Base-by-base conservation (phyloP, 2,329 filamentous ascomycete species). In the Calycina marina region DNA sequence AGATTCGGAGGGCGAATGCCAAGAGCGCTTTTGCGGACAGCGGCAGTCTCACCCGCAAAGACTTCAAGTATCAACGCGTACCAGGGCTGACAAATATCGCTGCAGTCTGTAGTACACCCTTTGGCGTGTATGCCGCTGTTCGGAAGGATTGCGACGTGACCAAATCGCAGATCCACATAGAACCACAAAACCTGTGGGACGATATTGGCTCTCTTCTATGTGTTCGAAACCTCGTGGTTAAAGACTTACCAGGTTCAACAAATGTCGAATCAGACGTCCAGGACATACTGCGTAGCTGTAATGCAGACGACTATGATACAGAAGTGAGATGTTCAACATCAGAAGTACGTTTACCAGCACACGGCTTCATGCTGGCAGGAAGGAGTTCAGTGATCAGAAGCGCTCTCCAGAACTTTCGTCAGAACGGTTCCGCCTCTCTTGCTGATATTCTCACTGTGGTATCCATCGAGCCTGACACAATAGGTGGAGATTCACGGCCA, bases 21-120 rank as follows among this genome's bases (percentile, higher is more conserved):
- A 92, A 93, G 47, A 74, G 78, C 42, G 63, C 70, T 0, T 46
- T 45, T 18, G 37, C 59, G 9, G 60, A 59, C 3, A 37, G 58
- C 9, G 60, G 59, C 4, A 72, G 75, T 14, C 62, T 67, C 18
- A 80, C 73, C 46, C 69, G 72, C 9, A 93, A 92, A 44, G 85
- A 93, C 50, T 93, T 92, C 62, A 98, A 98, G 52, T 98, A 96
- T 45, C 77, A 88, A 47, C 76, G 90, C 36, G 74, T 98, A 6
- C 79, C 90, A 1, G 85, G 81, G 25, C 70, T 98, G 35, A 93
- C 84, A 2, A 76, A 85, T 20, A 83, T 92, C 10, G 68, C 79
- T 18, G 76, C 77, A 3, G 86, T 96, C 5, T 70, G 85, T 42
- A 88, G 85, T 45, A 96, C 90, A 18, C 72, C 78, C 0, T 93